Conservation (phyloP, 805 yeast species). For the Wickerhamiella vanderwaltii region DNA sequence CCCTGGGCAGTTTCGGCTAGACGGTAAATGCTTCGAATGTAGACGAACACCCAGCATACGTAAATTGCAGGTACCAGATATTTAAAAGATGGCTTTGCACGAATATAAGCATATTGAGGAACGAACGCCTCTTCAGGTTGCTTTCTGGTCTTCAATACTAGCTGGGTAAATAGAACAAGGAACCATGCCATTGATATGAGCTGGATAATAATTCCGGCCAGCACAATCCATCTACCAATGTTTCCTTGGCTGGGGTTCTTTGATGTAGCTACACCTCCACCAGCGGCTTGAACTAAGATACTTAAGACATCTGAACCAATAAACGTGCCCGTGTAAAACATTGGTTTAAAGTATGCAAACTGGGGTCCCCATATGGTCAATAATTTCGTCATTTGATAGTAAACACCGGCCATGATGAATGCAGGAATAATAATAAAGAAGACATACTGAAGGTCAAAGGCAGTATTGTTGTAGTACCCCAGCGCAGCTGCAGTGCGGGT, state of each 20-base stretch:
- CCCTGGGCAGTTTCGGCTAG: constrained; percentile 58
- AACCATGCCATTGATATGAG: constrained; percentile 57
- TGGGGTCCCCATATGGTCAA: constrained; percentile 47
- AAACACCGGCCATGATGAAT: constrained; percentile 73
- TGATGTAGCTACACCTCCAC: constrained; percentile 60
- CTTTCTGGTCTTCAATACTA: constrained; percentile 21
- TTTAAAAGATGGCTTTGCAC: constrained; percentile 19
- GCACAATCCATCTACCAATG: constrained; percentile 54
- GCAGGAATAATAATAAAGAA: constrained; percentile 71
- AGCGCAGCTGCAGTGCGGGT: constrained; percentile 42
- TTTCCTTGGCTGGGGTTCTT: constrained; percentile 24
- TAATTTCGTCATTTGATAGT: constrained; percentile 56
- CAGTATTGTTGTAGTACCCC: constrained; percentile 26
- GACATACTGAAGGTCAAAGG: constrained; percentile 52
- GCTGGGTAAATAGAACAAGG: constrained; percentile 37
- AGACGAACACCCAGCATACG: constrained; percentile 39
- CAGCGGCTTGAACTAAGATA: constrained; percentile 55
- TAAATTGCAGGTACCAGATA: constrained; percentile 17
- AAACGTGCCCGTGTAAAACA: constrained; percentile 51
- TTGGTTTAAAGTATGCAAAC: constrained; percentile 43
- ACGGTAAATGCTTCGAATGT: constrained; percentile 57
- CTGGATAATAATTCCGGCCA: constrained; percentile 70
- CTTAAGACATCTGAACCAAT: constrained; percentile 54
- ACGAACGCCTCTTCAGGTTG: constrained; percentile 14
- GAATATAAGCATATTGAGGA: constrained; percentile 15